These are phyloP conservation scores for Colletotrichum somersetense DNA, from an alignment of 2,329 filamentous ascomycete genomes.

Conservation along the genomic window DNA sequence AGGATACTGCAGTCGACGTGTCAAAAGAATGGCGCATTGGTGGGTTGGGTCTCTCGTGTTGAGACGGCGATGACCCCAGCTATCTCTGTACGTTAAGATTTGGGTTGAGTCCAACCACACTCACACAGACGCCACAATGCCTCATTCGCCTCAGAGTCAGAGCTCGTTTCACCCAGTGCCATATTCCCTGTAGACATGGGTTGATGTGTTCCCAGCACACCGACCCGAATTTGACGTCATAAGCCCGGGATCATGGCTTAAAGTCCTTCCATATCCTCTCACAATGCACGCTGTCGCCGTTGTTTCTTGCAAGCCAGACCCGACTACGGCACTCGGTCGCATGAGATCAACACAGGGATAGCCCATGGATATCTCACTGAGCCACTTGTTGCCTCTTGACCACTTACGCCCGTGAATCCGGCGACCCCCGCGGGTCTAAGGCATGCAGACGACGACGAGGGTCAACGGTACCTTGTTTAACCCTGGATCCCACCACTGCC, in stretches of 20 bases:
- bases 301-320: conserved; percentile 17
- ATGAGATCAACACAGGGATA: conserved; percentile 37
- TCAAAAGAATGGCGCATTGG: conserved; percentile 32
- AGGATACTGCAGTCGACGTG: conserved; percentile 39
- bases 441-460: background rate
- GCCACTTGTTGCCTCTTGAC: conserved; percentile 11
- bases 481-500: conserved; percentile 5
- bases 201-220: conserved; percentile 26
- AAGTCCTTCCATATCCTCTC: conserved; percentile 1
- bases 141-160: conserved; percentile 40
- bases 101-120: conserved; percentile 28
- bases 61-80: conserved; percentile 34
- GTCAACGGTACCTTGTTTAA: conserved; percentile 38
- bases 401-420: conserved; percentile 9
- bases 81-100: conserved; percentile 13
- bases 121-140: conserved; percentile 40
- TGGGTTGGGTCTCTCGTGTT: conserved; percentile 24
- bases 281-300: background rate
- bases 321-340: conserved; percentile 15
- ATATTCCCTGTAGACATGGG: conserved; percentile 8
- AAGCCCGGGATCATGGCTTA: conserved; percentile 31
- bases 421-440: background rate
- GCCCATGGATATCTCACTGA: conserved; percentile 18
- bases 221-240: conserved; percentile 36
- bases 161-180: conserved; percentile 32